Evolutionary conservation across 2,329 filamentous ascomycete species (phyloP).

Genomic region (Lizonia empirigonia): DNA sequence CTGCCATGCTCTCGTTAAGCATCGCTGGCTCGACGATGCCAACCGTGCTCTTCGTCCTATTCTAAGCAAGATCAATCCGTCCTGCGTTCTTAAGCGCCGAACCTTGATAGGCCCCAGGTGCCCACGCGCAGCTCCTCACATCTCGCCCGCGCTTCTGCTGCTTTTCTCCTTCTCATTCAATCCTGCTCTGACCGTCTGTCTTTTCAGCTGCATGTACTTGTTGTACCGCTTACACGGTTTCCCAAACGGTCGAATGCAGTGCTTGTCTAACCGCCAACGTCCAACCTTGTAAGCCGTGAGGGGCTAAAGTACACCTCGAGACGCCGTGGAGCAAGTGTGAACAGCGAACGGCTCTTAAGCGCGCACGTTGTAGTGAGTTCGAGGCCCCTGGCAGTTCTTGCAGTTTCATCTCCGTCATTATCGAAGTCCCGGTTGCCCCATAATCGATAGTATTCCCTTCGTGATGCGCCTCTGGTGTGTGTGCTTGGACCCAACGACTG

Average conservation of each 20-base stretch:
- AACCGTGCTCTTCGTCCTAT: conserved; percentile 42
- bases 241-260: conserved; percentile 52
- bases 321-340: conserved; percentile 44
- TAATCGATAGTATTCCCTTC: conserved; percentile 36
- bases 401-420: conserved; percentile 32
- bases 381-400: conserved; percentile 37
- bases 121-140: conserved; percentile 41
- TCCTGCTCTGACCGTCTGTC: conserved; percentile 34
- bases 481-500: conserved; percentile 34
- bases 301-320: conserved; percentile 47
- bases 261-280: conserved; percentile 39
- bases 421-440: conserved; percentile 32
- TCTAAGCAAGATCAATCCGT: conserved; percentile 45
- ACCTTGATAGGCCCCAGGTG: conserved; percentile 42
- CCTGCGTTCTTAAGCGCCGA: conserved; percentile 46
- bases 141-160: conserved; percentile 41
- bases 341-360: conserved; percentile 44
- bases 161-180: conserved; percentile 33
- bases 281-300: conserved; percentile 47
- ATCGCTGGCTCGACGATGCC: conserved; percentile 30
- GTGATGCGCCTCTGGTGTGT: conserved; percentile 39
- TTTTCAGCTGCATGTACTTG: conserved; percentile 43
- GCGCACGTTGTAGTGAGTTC: conserved; percentile 45
- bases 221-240: conserved; percentile 26
- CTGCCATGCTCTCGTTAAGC: conserved; percentile 33